Evolutionary conservation across 306 rosid genomes (phyloP).

Genomic region (Begonia peltatifolia): DNA sequence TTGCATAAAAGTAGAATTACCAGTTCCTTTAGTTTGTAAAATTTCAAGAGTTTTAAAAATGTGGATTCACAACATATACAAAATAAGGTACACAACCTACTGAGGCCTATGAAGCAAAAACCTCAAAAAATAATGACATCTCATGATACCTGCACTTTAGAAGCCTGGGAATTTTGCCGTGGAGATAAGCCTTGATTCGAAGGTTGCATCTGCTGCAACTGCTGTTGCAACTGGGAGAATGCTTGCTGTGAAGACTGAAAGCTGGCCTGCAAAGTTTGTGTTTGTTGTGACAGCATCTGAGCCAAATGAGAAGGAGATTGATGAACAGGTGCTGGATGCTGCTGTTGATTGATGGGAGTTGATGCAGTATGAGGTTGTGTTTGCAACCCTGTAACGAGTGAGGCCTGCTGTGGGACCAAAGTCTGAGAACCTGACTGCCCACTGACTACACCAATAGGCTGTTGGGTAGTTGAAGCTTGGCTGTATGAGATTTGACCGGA

Average conservation of each 20-base stretch:
- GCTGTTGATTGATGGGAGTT: constrained; percentile 34
- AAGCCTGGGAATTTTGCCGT: constrained; percentile 52
- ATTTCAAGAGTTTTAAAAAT: too few relatives aligned
- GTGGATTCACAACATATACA: too few relatives aligned
- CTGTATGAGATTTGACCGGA: constrained; percentile 23
- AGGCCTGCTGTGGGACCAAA: constrained; percentile 33
- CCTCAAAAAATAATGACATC: too few relatives aligned
- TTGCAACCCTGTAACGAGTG: constrained; percentile 32
- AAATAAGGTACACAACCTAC: too few relatives aligned
- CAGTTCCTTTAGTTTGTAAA: too few relatives aligned
- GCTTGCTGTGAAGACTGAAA: constrained; percentile 93
- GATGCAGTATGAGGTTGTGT: constrained; percentile 26
- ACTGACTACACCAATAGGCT: constrained; percentile 30
- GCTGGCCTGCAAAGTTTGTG: constrained; percentile 82
- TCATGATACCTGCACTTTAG: constrained; percentile 48
- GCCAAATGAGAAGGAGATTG: constrained; percentile 81
- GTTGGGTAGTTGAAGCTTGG: constrained; percentile 36
- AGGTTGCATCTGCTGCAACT: constrained; percentile 80
- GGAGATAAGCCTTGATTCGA: constrained; percentile 42
- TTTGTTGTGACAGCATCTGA: constrained; percentile 88
- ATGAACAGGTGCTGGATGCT: constrained; percentile 35
- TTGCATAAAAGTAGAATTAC: too few relatives aligned
- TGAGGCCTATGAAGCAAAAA: too few relatives aligned
- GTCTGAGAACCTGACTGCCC: constrained; percentile 44
- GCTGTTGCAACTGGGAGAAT: constrained; percentile 89